Conservation (phyloP, 768 basidiomycete species). For the Russula sp. region DNA sequence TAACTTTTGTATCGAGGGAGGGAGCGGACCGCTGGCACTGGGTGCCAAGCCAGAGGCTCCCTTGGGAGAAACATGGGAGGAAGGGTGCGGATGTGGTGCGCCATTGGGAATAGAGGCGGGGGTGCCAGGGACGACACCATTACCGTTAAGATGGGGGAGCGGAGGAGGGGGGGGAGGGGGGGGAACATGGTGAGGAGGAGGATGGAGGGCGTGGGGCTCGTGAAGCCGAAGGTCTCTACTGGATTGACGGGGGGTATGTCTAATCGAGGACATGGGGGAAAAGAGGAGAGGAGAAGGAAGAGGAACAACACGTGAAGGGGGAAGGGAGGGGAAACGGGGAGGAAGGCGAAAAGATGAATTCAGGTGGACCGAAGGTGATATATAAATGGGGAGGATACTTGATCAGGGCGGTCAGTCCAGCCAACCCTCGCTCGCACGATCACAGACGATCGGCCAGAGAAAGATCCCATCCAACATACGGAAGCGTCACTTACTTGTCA, state of each 20-base stretch:
- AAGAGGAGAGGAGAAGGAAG: conserved; percentile 21
- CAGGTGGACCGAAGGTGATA: conserved; percentile 24
- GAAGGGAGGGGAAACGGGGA: conserved; percentile 30
- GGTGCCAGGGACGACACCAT: conserved; percentile 38
- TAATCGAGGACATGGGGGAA: conserved; percentile 46
- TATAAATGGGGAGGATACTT: conserved; percentile 35
- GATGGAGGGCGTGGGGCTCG: conserved; percentile 45
- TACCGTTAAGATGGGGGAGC: conserved; percentile 52
- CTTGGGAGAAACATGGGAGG: conserved; percentile 36
- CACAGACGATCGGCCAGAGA: conserved; percentile 52
- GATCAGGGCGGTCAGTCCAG: conserved; percentile 36
- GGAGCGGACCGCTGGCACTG: conserved; percentile 23
- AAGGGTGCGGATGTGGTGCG: conserved; percentile 33
- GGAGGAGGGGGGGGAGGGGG: conserved; percentile 36
- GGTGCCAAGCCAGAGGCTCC: conserved; percentile 25
- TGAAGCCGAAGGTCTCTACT: conserved; percentile 62
- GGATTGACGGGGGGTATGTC: conserved; percentile 54
- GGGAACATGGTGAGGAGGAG: conserved; percentile 39
- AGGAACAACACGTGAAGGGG: conserved; percentile 28
- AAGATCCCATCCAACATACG: conserved; percentile 25
- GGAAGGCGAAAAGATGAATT: conserved; percentile 29
- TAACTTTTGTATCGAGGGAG: conserved; percentile 63
- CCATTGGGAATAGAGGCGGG: conserved; percentile 43
- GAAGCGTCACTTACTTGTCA: conserved; percentile 25
- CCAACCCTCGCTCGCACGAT: conserved; percentile 48